Evolutionary conservation across 768 basidiomycete genomes (phyloP), one percentile per base, ranked within the genome.

Genomic region (Omphalotus guepiniiformis): DNA sequence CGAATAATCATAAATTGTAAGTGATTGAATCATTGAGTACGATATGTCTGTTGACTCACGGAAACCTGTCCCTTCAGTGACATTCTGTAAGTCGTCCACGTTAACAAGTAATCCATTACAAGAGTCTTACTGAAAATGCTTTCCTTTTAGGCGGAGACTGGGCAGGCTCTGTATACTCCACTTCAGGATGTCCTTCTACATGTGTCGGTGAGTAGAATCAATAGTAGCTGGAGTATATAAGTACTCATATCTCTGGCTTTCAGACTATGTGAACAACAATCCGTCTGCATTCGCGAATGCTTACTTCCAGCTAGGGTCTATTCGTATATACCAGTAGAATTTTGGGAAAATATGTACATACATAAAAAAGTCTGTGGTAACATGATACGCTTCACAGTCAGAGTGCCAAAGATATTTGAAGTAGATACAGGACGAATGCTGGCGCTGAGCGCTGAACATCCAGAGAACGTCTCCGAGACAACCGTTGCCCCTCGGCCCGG

Each of bases 251-350:
- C n/a, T n/a, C n/a, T 50, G 11, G 46, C 19, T 16, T 18, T 3
- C 49, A 85, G 82, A 78, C 51, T 84, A 67, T 53, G 83, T 85
- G 53, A 73, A 80, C 66, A 74, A 75, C 50, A 82, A 86, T 55
- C 88, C 88, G 1, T 60, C 64, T 3, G 82, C 81, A 9, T 89
- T 89, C 64, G 53, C 54, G 8, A 67, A 84, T 26, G 85, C 88
- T 0, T 88, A 80, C 69, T 90, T 86, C 66, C 37, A 48, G 16
- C 32, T 48, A 7, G 40, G 40, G 16, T 19, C 47, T 15, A 26
- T 48, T 15, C 38, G 39, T 23, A 18, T 48, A 16, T 48, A 40
- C 25, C n/a, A n/a, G n/a, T n/a, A n/a, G n/a, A n/a, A n/a, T n/a
- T n/a, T n/a, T n/a, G n/a, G n/a, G n/a, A n/a, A n/a, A n/a, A n/a